Evolutionary conservation across 2,329 filamentous ascomycete genomes (phyloP), one percentile per base, ranked within the genome.

Genomic region (Penicillium sp.): DNA sequence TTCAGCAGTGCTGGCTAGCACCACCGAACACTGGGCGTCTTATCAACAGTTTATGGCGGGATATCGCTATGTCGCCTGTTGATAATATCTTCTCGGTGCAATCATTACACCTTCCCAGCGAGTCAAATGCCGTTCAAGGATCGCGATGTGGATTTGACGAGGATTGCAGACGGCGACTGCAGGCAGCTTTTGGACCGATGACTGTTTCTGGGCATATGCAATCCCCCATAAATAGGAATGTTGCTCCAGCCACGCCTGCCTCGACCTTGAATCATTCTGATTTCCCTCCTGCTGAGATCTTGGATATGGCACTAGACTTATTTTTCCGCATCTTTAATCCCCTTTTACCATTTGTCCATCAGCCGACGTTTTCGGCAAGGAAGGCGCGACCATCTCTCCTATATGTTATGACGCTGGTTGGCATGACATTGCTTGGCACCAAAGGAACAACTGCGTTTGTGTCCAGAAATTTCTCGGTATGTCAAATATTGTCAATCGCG

Each of bases 311-410:
- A 9, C 66, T 84, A 21, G 81, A 83, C 63, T 75, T 82, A 54
- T 83, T 81, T 62, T 81, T 83, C 58, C 80, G 81, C 48, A 79
- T 80, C 37, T 83, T 83, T 57, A 80, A 83, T 54, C 79, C 80
- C 1, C 76, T 81, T 4, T 73, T 82, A 37, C 81, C 81, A 0
- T 82, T 83, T 59, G 78, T 84, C 7, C 81, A 84, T 63, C 73
- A 81, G 15, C 80, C 81, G 2, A 82, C 81, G 0, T 84, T 83
- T 59, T 78, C 77, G 15, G 80, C 80, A 1, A 80, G 78, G 50
- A 78, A 77, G 43, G 77, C 80, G 4, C 76, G 76, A 21, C 71
- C 74, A 23, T 75, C 80, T 10, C 67, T 83, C 19, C 68, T 83
- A 0, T 78, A 82, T 48, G 76, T 77, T 23, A 83, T 84, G 79